Evolutionary conservation across 257 asterid genomes (phyloP).

Genomic region (Nicotiana attenuata): DNA sequence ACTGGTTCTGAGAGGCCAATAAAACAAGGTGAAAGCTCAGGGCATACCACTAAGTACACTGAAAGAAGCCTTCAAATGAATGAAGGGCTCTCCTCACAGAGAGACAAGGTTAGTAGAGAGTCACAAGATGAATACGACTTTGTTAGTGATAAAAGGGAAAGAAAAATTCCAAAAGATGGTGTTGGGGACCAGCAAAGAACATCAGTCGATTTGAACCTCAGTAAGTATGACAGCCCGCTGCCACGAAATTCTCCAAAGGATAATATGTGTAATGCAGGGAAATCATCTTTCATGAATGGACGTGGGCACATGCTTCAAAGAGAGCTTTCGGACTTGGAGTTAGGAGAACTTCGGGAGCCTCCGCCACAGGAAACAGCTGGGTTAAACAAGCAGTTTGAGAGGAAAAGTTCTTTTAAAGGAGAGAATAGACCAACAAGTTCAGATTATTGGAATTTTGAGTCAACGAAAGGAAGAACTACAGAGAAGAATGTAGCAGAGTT

Average conservation of each 20-base stretch:
- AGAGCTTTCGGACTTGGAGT: slow-evolving; percentile 79
- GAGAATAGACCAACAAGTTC: slow-evolving; percentile 44
- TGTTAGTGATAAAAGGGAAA: slow-evolving; percentile 33
- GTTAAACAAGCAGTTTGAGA: slow-evolving; percentile 45
- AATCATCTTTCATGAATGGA: slow-evolving; percentile 54
- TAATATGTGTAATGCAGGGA: slow-evolving; percentile 28
- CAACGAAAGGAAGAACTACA: slow-evolving; percentile 42
- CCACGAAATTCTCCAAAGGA: slow-evolving; percentile 43
- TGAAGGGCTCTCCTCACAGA: slow-evolving; percentile 39
- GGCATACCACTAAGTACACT: slow-evolving; percentile 39
- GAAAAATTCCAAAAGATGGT: slow-evolving; percentile 34
- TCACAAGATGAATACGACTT: slow-evolving; percentile 34
- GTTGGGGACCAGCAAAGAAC: slow-evolving; percentile 38
- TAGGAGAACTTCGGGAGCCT: slow-evolving; percentile 91
- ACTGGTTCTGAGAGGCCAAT: slow-evolving; percentile 46
- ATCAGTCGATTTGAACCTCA: slow-evolving; percentile 30
- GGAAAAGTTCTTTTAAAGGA: slow-evolving; percentile 49
- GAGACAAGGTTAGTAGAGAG: slow-evolving; percentile 32
- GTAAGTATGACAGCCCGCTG: slow-evolving; percentile 40
- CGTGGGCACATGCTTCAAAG: slow-evolving; percentile 51
- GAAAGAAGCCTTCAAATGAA: slow-evolving; percentile 42
- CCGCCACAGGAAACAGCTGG: slow-evolving; percentile 46
- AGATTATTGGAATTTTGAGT: slow-evolving; percentile 56
- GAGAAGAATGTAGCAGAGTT: slow-evolving; percentile 41
- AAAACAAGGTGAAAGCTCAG: slow-evolving; percentile 42